Conservation (phyloP, 1,284 basidiomycete genomes). For the Cystobasidium slooffiae region DNA sequence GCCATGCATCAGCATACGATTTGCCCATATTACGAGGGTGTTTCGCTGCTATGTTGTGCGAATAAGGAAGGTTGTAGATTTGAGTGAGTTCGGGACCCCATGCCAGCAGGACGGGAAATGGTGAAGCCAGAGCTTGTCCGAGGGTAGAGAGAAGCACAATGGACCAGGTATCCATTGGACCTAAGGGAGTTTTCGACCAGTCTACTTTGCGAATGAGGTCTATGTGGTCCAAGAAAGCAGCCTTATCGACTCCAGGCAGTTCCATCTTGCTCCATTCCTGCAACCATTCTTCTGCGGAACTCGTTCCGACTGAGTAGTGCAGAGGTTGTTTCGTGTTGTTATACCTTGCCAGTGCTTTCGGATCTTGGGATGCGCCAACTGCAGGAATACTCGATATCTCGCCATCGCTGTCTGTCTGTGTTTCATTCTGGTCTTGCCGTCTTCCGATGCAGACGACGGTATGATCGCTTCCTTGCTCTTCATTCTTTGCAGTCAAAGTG, state of each 20-base stretch:
- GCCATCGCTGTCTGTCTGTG: not conserved
- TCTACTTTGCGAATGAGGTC: constrained; percentile 29
- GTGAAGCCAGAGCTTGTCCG: constrained; percentile 18
- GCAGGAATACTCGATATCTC: not conserved
- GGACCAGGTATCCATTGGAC: constrained; percentile 31
- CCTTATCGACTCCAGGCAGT: constrained; percentile 6
- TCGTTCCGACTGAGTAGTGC: not conserved
- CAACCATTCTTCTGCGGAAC: constrained; percentile 23
- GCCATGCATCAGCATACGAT: constrained; percentile 49
- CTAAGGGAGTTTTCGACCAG: constrained; percentile 36
- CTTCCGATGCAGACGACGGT: not conserved
- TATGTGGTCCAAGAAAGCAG: constrained; percentile 23
- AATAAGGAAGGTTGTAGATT: constrained; percentile 26
- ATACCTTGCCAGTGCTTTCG: not conserved
- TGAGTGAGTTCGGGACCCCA: constrained; percentile 31
- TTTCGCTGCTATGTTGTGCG: constrained; percentile 7
- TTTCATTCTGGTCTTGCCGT: not conserved
- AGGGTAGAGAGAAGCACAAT: constrained; percentile 18
- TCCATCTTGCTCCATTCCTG: constrained; percentile 19
- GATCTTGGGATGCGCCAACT: not conserved
- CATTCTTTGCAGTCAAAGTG: not conserved
- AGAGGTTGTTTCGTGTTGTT: not conserved
- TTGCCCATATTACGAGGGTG: constrained; percentile 50
- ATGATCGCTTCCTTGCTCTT: not conserved
- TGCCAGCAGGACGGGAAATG: constrained; percentile 38